phyloP scores from a whole-genome alignment of 75 land plant genomes.

The Chamaecyparis obtusa region DNA sequence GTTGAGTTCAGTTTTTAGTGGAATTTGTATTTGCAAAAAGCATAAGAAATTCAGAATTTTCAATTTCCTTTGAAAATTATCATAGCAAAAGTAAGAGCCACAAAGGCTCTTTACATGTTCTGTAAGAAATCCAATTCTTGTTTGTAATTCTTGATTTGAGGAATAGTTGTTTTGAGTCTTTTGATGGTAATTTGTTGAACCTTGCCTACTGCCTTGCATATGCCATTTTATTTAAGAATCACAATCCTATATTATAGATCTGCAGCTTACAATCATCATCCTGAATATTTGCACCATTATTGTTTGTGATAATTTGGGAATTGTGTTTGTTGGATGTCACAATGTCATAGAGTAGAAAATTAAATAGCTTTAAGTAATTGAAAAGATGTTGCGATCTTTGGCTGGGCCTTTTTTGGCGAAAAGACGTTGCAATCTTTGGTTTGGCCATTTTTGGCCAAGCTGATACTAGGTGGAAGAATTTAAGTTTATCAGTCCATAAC shows the following conservation, averaged over 20 bases:
- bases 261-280: not conserved
- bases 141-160: no score
- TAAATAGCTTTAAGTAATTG: no score
- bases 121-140: no score
- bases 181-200: not conserved
- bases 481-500: not conserved
- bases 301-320: not conserved
- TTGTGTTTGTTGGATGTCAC: not conserved
- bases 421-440: not conserved
- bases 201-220: not conserved
- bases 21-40: no score
- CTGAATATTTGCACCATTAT: not conserved
- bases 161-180: no score
- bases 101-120: no score
- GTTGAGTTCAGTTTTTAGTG: no score
- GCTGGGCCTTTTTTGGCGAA: not conserved
- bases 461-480: not conserved
- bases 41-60: no score
- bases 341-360: not conserved
- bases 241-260: not conserved
- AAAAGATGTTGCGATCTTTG: not conserved
- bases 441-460: not conserved
- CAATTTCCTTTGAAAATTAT: no score
- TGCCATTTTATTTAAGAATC: no score
- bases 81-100: no score